phyloP scores from a whole-genome alignment of 1,284 basidiomycete species.

The Exsudoporus floridanus region DNA sequence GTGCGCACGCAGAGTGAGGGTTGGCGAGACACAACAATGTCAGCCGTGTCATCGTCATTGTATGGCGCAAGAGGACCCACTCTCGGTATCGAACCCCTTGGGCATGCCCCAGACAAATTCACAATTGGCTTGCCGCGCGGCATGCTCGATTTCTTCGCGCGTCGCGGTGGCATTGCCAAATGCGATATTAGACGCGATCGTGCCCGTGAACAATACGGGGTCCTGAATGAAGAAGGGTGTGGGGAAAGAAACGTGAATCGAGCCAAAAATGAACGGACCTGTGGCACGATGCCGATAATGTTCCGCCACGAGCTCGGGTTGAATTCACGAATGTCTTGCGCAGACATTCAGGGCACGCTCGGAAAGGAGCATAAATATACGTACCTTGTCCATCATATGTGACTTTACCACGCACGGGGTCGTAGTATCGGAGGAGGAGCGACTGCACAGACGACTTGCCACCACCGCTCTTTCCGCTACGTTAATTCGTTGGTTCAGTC shows the following conservation, averaged over 20 bases:
- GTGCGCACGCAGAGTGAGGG: constrained; percentile 22
- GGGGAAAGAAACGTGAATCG: no score
- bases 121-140: constrained; percentile 90
- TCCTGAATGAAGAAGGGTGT: constrained; percentile 42
- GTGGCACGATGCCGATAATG: constrained; percentile 86
- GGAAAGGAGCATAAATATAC: neutral
- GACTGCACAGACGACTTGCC: constrained; percentile 93
- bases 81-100: constrained; percentile 76
- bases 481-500: constrained; percentile 4
- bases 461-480: constrained; percentile 83
- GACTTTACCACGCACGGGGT: constrained; percentile 80
- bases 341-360: constrained; percentile 5
- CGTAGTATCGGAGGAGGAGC: constrained; percentile 89
- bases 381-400: constrained; percentile 84
- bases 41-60: neutral
- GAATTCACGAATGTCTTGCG: constrained; percentile 78
- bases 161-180: constrained; percentile 80
- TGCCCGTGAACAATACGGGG: constrained; percentile 80
- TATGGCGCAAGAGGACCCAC: constrained; percentile 33
- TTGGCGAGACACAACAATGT: neutral
- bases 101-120: constrained; percentile 95
- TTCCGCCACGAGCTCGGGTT: constrained; percentile 82
- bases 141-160: constrained; percentile 81
- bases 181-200: constrained; percentile 90
- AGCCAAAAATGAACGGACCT: constrained; percentile 38